Evolutionary conservation across 2,329 filamentous ascomycete species (phyloP), one percentile per base, ranked within the genome.

Genomic region (Pseudocercospora pini-densiflorae): DNA sequence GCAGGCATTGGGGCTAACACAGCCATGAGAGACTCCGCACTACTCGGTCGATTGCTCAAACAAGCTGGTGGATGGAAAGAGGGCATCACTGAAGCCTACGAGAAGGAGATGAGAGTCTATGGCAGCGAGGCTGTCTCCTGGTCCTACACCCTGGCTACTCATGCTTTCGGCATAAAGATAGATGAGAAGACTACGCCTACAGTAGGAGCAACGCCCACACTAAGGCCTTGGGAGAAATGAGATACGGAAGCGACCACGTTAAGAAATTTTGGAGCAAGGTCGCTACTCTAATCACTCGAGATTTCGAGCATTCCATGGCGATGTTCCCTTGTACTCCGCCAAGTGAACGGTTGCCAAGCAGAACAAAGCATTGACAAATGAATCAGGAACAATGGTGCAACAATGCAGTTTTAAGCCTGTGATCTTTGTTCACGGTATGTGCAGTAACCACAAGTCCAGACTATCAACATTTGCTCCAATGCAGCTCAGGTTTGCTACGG

Each of bases 1-100:
- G 85, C 84, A 0, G 86, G 86, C 0, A 81, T 86, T 10, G 86
- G 87, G 0, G 86, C 86, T 0, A 88, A 87, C 67, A 88, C 86
- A 1, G 86, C 86, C 5, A 78, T 88, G 0, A 75, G 79, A 49
- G 86, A 88, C 71, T 84, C 86, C 9, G 86, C 84, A 0, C 64
- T 88, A 64, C 78, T 88, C 2, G 86, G 86, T 0, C 79, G 78
- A 67, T 68, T 89, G 64, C 55, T 89, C 33, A 71, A 73, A 1
- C 85, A 88, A 70, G 82, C 83, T 1, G 85, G 85, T 1, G 87
- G 87, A 0, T 86, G 70, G 65, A 66, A 64, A 29, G 74, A 77
- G 3, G 78, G 77, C 2, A 63, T 80, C 9, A 83, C 81, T 0
- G 75, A 72, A 8, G 72, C 64, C 3, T 81, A 81, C 67, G 79